Percentiles rank a stretch among this genome's conserved stretches.
These are phyloP conservation scores for Drosera spatulata DNA, from an alignment of 179 eudicot genomes.

Conservation along the genomic window DNA sequence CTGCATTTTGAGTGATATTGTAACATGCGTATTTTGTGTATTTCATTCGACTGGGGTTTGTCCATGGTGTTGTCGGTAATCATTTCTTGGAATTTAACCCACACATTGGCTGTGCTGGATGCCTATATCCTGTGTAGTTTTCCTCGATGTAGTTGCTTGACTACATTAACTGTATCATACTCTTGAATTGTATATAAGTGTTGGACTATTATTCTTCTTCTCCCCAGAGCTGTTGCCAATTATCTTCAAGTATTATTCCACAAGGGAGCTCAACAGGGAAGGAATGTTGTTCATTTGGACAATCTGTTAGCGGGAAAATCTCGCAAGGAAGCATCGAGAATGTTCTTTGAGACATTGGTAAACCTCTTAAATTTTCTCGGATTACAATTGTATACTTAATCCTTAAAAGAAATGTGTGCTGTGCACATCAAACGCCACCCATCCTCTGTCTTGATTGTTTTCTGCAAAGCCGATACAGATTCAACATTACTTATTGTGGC, in stretches of 20 bases:
- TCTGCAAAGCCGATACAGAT: background rate
- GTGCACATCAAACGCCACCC: no score
- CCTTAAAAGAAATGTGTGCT: no score
- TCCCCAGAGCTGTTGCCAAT: constrained; percentile 83
- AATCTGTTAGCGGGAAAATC: constrained; percentile 68
- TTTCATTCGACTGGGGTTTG: no score
- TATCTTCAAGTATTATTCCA: constrained; percentile 77
- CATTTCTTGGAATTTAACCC: no score
- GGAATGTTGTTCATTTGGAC: constrained; percentile 53
- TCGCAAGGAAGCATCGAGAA: constrained; percentile 98
- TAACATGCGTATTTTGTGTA: no score
- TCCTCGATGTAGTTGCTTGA: no score
- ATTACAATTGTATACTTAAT: no score
- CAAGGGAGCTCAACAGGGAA: constrained; percentile 56
- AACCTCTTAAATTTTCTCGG: constrained; percentile 4
- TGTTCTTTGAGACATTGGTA: constrained; percentile 99
- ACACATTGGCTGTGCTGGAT: no score
- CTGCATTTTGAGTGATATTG: no score
- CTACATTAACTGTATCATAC: no score
- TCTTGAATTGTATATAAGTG: background rate
- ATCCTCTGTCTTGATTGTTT: background rate
- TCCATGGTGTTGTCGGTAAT: no score
- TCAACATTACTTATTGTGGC: background rate
- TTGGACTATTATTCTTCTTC: constrained; percentile 1
- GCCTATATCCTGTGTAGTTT: no score